Conservation (phyloP, 2,329 filamentous ascomycete species). For the Aspergillus ruber region DNA sequence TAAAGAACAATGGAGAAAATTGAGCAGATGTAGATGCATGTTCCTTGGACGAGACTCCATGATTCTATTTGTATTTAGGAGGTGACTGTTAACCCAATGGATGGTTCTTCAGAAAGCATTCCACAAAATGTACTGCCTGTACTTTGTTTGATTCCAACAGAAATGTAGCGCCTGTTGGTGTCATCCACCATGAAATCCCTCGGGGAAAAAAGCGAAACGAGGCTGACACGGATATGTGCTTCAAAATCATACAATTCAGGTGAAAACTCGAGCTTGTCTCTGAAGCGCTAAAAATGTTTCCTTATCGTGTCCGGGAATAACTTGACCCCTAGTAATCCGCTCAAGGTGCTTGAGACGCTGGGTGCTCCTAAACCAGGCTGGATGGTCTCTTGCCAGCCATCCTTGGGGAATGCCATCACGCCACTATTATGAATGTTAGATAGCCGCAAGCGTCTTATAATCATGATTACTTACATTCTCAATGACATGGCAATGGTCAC, state of each 20-base stretch:
- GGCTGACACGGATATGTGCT: too few relatives aligned
- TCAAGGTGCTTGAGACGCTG: slow-evolving; percentile 7
- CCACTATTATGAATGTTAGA: slow-evolving; percentile 4
- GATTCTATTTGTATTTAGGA: too few relatives aligned
- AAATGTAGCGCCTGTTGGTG: too few relatives aligned
- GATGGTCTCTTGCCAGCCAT: slow-evolving; percentile 8
- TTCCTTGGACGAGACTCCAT: too few relatives aligned
- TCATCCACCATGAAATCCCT: too few relatives aligned
- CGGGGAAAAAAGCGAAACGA: too few relatives aligned
- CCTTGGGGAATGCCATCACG: slow-evolving; percentile 8
- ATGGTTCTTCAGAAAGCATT: too few relatives aligned
- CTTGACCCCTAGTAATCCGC: slow-evolving; percentile 5
- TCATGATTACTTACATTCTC: slow-evolving; percentile 4
- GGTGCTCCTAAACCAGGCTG: slow-evolving; percentile 10
- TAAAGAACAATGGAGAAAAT: too few relatives aligned
- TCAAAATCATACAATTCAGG: not conserved
- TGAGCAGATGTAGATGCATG: too few relatives aligned
- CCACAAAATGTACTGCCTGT: too few relatives aligned
- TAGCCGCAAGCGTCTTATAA: not conserved
- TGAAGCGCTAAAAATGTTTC: slow-evolving; percentile 3
- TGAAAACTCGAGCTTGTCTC: not conserved
- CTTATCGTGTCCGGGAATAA: slow-evolving; percentile 9
- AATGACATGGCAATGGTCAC: slow-evolving; percentile 9
- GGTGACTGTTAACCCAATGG: too few relatives aligned
- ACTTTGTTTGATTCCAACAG: too few relatives aligned